Conservation (phyloP, 1,284 basidiomycete genomes). For the Apiotrichum domesticum region DNA sequence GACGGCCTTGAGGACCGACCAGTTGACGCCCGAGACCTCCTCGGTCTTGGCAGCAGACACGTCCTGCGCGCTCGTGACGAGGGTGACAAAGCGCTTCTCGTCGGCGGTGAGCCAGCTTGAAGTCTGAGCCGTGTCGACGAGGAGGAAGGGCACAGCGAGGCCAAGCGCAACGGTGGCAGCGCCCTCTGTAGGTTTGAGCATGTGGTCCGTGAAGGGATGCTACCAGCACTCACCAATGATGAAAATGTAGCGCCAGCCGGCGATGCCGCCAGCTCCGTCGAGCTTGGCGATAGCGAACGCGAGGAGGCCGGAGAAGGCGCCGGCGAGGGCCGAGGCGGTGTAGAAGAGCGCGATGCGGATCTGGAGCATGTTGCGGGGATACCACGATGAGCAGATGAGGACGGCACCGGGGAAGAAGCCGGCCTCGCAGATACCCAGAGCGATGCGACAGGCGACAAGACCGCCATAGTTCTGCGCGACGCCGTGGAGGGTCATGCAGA, state of each 20-base stretch:
- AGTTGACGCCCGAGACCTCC: neutral
- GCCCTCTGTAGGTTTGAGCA: neutral
- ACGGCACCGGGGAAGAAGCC: conserved; percentile 39
- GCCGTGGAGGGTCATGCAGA: conserved; percentile 4
- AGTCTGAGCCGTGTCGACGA: conserved; percentile 4
- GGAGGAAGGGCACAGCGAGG: conserved; percentile 5
- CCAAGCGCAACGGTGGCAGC: neutral
- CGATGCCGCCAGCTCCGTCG: conserved; percentile 14
- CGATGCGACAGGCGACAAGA: conserved; percentile 24
- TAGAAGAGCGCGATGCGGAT: conserved; percentile 39
- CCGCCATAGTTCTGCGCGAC: neutral
- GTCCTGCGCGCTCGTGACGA: neutral
- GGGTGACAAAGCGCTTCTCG: conserved; percentile 5
- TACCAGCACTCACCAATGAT: conserved; percentile 8
- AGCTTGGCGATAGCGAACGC: conserved; percentile 18
- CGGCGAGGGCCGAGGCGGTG: conserved; percentile 24
- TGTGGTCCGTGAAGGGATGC: too few species aligned
- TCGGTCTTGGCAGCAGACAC: neutral
- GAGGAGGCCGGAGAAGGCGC: conserved; percentile 22
- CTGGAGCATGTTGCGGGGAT: conserved; percentile 41
- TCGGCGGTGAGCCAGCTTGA: conserved; percentile 7
- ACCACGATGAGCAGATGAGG: conserved; percentile 40
- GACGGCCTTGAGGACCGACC: conserved; percentile 3
- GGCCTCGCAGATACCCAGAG: conserved; percentile 37
- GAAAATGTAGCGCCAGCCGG: conserved; percentile 26